Percentiles rank a stretch among this genome's conserved stretches.
phyloP scores from a whole-genome alignment of 1,139 yeast genomes.

The Candida smagusa region DNA sequence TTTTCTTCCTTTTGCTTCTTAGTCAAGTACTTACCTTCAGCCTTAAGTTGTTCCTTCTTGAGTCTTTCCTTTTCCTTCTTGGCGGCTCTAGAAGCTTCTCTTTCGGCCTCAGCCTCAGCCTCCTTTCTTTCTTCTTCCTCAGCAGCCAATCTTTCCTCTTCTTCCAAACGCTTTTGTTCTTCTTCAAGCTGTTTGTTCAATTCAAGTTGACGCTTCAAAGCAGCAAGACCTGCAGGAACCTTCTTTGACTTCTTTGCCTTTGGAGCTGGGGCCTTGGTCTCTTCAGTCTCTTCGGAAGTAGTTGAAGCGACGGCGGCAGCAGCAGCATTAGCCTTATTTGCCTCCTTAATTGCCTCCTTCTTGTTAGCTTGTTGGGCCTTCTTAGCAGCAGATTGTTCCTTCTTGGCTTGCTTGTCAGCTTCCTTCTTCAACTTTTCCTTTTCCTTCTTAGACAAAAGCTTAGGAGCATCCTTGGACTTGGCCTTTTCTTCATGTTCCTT shows the following conservation, averaged over 20 bases:
- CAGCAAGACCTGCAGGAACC: conserved; percentile 78
- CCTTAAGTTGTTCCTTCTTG: conserved; percentile 76
- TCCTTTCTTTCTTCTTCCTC: conserved; percentile 60
- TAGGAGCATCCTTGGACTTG: conserved; percentile 55
- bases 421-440: conserved; percentile 98
- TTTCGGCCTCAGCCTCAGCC: conserved; percentile 61
- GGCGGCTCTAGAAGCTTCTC: conserved; percentile 68
- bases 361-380: conserved; percentile 61
- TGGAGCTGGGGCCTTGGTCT: conserved; percentile 16
- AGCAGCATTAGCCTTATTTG: conserved; percentile 55
- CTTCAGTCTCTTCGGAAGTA: conserved; percentile 21
- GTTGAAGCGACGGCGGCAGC: conserved; percentile 41
- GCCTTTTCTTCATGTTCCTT: conserved; percentile 52
- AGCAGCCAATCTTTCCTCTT: conserved; percentile 63
- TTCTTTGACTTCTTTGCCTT: conserved; percentile 58
- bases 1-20: conserved; percentile 95
- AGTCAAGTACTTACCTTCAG: conserved; percentile 87
- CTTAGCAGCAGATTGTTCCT: conserved; percentile 85
- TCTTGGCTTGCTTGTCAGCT: conserved; percentile 91
- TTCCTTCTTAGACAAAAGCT: conserved; percentile 89
- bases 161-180: conserved; percentile 60
- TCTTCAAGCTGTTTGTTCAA: conserved; percentile 81
- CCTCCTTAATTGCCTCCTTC: conserved; percentile 62
- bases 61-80: conserved; percentile 83
- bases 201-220: conserved; percentile 80